Evolutionary conservation across 2,329 filamentous ascomycete genomes (phyloP).

Genomic region (Trichoderma sp.): DNA sequence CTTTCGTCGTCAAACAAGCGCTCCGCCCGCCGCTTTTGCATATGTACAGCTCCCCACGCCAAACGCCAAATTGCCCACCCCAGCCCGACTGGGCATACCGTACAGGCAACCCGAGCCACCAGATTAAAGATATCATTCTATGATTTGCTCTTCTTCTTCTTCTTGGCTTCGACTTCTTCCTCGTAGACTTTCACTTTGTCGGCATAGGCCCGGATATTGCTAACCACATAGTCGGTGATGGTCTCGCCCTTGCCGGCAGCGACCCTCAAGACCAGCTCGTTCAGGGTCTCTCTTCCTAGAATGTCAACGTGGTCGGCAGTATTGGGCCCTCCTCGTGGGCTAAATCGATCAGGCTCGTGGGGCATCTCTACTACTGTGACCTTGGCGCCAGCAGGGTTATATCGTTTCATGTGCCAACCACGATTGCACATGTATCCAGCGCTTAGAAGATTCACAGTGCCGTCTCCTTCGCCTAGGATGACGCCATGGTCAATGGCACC

Average conservation of each 20-base stretch:
- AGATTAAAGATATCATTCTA: not conserved
- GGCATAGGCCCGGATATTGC: slow-evolving; percentile 78
- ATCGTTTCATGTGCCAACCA: slow-evolving; percentile 90
- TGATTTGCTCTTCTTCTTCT: not conserved
- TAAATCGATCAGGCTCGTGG: slow-evolving; percentile 91
- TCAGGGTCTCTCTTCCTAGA: slow-evolving; percentile 79
- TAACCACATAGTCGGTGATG: slow-evolving; percentile 74
- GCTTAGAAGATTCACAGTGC: slow-evolving; percentile 89
- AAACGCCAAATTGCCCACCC: slow-evolving; percentile 17
- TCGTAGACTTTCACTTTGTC: slow-evolving; percentile 80
- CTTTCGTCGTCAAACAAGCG: not conserved
- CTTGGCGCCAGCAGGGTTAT: slow-evolving; percentile 80
- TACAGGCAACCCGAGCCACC: not conserved
- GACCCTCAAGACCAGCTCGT: slow-evolving; percentile 83
- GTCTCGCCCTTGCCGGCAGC: slow-evolving; percentile 79
- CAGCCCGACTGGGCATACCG: not conserved
- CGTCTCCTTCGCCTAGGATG: slow-evolving; percentile 93
- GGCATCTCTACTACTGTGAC: slow-evolving; percentile 93
- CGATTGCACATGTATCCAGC: slow-evolving; percentile 95
- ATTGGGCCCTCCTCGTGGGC: slow-evolving; percentile 67
- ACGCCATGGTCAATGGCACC: slow-evolving; percentile 77
- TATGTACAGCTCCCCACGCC: slow-evolving; percentile 11
- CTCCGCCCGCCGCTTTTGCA: slow-evolving; percentile 4
- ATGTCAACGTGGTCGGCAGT: slow-evolving; percentile 96
- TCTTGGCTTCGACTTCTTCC: slow-evolving; percentile 40